Evolutionary conservation across 2,329 filamentous ascomycete genomes (phyloP), one percentile per base, ranked within the genome.

Genomic region (Coleophoma crateriformis): DNA sequence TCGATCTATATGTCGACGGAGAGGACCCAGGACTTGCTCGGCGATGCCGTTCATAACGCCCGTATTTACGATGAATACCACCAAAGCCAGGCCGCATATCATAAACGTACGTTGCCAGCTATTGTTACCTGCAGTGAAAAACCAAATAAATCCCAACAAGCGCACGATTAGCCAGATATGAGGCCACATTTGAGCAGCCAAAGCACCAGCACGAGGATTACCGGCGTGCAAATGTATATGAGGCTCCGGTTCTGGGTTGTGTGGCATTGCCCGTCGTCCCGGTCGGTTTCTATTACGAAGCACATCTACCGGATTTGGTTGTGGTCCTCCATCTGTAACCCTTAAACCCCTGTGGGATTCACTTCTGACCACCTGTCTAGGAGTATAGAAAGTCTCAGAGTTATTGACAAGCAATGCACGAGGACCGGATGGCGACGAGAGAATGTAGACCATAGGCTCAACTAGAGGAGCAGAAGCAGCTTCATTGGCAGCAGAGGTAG

Each of bases 151-250:
- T 6, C 79, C 65, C 11, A 72, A 69, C 8, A 86, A 65, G 7
- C 82, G 75, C 34, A 81, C 67, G 1, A 84, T 56, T 46, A 85
- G 70, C 82, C 81, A 85, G 27, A 85, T 61, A 47, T 84, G 76
- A n/a, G 79, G 79, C 70, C 77, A 78, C n/a, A 80, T 34, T 46
- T 61, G 59, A 17, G 58, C 54, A 48, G 56, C 59, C 15, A 64
- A 10, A 13, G 60, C 59, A 14, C 58, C 62, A n/a, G 60, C 59
- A 34, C 52, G 55, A 33, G 62, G 59, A 48, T 64, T 63, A 2
- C 49, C 60, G 27, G 62, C 63, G 10, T 57, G 46, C 40, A 47
- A 33, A 38, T 38, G 46, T 40, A 50, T 46, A n/a, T 48, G 51
- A 7, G 50, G 47, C n/a, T 48, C 45, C 12, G 45, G 47, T 33